Base-by-base conservation (phyloP, 192 early-diverging fungal species). In the Coemansia sp. region DNA sequence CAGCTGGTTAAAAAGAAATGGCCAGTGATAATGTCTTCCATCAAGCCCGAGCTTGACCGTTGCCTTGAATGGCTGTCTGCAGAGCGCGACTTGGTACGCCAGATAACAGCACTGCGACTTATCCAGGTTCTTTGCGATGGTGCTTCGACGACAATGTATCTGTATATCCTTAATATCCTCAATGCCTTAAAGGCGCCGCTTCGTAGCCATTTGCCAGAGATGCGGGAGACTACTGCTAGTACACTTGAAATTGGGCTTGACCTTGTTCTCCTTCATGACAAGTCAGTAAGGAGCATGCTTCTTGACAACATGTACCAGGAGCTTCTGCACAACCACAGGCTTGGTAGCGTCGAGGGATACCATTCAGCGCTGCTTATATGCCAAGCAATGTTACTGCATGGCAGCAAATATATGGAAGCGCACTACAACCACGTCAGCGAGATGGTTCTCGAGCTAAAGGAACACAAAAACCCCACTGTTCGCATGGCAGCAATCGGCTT, bases 311-410 rank as follows among this genome's bases (percentile, higher is more conserved):
- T 95, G 26, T 89, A 85, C 72, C 92, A 95, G 20, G 96, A 98
- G 60, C 90, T 88, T 2, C 84, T 87, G 45, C 82, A 86, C 34
- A 89, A 89, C 9, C 77, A 96, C 58, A 84, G 85, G 35, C 66
- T 85, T n/a, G 85, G 81, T 26, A 91, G 73, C 43, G 81, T 88
- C 5, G 95, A 96, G 52, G 83, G 87, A 18, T 87, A 90, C 26
- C 96, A 98, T 74, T 94, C 93, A 2, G 86, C 89, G 10, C 78
- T 98, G 21, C 77, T 98, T 26, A 90, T 87, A 1, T 86, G 89
- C 64, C 85, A 88, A 34, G 93, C 92, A 66, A 71, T 98, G 39
- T 67, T 98, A 20, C 78, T 83, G 39, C 91, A 93, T 67, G 86
- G 93, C 29, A 89, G 89, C 59, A 89, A 87, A 83, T 95, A 90